Conservation (phyloP, 768 basidiomycete genomes). For the Kondoa subrosea region DNA sequence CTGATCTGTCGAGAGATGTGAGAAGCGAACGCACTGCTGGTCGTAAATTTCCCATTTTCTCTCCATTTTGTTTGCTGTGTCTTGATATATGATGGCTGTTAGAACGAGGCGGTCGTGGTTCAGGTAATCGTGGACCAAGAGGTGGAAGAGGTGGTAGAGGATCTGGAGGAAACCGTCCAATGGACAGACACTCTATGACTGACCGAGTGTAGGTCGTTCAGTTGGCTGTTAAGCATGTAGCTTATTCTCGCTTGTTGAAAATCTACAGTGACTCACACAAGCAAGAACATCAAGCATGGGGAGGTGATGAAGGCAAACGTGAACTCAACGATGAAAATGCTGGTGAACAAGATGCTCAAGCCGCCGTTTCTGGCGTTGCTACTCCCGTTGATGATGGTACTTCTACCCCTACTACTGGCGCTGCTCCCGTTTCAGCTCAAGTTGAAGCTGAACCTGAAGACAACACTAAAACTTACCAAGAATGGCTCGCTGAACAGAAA, state of each 20-base stretch:
- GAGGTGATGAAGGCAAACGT: slow-evolving; percentile 66
- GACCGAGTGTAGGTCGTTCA: slow-evolving; percentile 1
- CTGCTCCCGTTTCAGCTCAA: slow-evolving; percentile 24
- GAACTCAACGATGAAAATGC: slow-evolving; percentile 68
- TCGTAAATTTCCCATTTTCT: not conserved
- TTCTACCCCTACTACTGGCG: slow-evolving; percentile 13
- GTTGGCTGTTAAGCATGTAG: not conserved
- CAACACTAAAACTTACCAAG: slow-evolving; percentile 81
- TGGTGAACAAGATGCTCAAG: slow-evolving; percentile 38
- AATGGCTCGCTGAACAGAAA: slow-evolving; percentile 64
- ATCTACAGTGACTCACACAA: slow-evolving; percentile 73
- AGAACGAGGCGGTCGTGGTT: not conserved
- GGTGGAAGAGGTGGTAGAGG: not conserved
- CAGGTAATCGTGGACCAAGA: not conserved
- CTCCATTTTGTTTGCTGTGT: not conserved
- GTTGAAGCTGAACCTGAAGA: slow-evolving; percentile 57
- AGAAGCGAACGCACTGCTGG: not conserved
- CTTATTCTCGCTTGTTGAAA: not conserved
- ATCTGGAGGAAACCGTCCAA: not conserved
- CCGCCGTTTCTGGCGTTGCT: slow-evolving; percentile 17
- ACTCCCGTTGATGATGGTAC: slow-evolving; percentile 26
- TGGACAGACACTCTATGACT: slow-evolving; percentile 6
- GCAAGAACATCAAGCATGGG: slow-evolving; percentile 88
- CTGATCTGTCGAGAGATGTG: not conserved
- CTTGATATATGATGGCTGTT: not conserved